These are phyloP conservation scores for Trichomonas tenax DNA, from an alignment of 208 protist genomes.

Conservation along the genomic window DNA sequence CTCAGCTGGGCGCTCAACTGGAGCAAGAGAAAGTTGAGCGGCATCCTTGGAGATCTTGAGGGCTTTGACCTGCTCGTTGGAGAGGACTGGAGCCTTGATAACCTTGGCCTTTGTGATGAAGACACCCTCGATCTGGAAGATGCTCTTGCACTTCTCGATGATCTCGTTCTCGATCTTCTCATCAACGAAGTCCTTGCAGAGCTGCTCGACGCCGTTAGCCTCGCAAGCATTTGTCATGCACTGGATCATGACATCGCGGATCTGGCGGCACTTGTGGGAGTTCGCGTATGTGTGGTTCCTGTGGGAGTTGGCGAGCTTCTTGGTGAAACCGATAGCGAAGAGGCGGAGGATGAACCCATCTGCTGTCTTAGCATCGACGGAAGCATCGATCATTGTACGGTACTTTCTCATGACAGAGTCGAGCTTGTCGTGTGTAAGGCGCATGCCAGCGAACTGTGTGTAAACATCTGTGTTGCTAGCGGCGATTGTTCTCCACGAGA, in stretches of 20 bases:
- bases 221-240: neutral
- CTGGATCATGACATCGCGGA: neutral
- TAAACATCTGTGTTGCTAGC: slow-evolving; percentile 78
- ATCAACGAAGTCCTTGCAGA: neutral
- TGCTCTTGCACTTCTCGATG: neutral
- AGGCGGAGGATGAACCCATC: slow-evolving; percentile 86
- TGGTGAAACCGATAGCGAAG: slow-evolving; percentile 91
- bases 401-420: slow-evolving; percentile 84
- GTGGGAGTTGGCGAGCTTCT: slow-evolving; percentile 64
- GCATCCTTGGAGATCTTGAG: neutral
- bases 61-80: neutral
- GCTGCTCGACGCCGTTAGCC: neutral
- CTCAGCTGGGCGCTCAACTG: neutral
- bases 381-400: slow-evolving; percentile 86
- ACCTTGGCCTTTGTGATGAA: slow-evolving; percentile 10
- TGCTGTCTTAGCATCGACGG: slow-evolving; percentile 72
- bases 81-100: slow-evolving; percentile 12
- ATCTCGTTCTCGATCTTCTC: neutral
- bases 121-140: neutral
- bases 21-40: neutral
- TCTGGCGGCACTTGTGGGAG: neutral
- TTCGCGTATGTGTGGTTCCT: slow-evolving; percentile 91
- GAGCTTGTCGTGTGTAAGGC: slow-evolving; percentile 90
- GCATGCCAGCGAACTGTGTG: slow-evolving; percentile 91
- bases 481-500: slow-evolving; percentile 8